Percentiles rank a stretch among this genome's conserved stretches.
phyloP scores from a whole-genome alignment of 345 rosid genomes.

The Populus ilicifolia region DNA sequence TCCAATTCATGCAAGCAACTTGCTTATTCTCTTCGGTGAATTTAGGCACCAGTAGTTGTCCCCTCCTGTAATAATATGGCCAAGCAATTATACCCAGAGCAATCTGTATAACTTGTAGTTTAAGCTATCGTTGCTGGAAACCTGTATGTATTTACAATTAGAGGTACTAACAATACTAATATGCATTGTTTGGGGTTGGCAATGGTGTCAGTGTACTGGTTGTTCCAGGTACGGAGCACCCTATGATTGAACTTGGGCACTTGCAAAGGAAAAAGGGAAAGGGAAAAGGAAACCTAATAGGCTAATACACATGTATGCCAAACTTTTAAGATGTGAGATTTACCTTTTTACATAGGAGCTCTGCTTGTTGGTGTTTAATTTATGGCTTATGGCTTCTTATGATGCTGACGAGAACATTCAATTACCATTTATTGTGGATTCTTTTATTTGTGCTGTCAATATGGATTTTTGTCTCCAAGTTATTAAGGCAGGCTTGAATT shows the following conservation, averaged over 20 bases:
- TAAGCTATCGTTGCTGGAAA: not conserved
- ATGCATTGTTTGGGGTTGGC: not conserved
- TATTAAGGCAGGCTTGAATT: not conserved
- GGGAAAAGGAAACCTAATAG: not conserved
- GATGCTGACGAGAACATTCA: not conserved
- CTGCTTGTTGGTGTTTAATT: not conserved
- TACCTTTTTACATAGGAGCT: not conserved
- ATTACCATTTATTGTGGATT: not conserved
- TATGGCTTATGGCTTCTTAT: not conserved
- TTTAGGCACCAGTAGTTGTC: not conserved
- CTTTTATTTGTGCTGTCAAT: not conserved
- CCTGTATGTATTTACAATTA: not conserved
- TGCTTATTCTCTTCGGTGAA: not conserved
- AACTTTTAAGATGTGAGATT: not conserved
- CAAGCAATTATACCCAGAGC: not conserved
- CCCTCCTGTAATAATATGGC: not conserved
- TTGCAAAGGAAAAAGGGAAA: not conserved
- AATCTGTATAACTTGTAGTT: not conserved
- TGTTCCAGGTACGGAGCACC: not conserved
- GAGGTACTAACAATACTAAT: not conserved
- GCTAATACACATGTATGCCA: not conserved
- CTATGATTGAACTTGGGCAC: not conserved
- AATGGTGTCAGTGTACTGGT: not conserved
- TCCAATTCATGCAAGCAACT: constrained; percentile 1
- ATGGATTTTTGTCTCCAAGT: not conserved